Evolutionary conservation across 441 rosid genomes (phyloP), one percentile per base, ranked within the genome.

Genomic region (Aquilaria agallochum): DNA sequence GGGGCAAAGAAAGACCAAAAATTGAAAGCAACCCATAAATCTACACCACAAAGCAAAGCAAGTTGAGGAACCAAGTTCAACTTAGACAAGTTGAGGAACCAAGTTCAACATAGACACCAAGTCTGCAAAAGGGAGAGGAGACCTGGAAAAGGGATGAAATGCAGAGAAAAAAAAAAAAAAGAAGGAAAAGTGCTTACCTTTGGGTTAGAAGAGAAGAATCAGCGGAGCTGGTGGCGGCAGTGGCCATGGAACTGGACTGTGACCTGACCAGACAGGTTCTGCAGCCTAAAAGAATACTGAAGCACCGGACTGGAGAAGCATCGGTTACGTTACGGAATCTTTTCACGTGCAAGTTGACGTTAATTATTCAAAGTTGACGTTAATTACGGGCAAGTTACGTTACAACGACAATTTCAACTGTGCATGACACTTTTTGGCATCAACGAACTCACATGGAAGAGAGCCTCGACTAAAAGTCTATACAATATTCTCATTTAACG

Each of bases 121-220:
- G 14, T 55, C 46, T 10, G 33, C 15, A 55, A 33, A n/a, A 7
- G 14, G 14, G 4, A 11, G 31, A 56, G 10, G 20, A 40, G 10
- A 40, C 47, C 60, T 32, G 32, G 12, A 40, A 58, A 58, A 58
- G 33, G 62, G 33, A 8, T 5, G 32, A 15, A 50, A 40, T 47
- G 11, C 50, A 49, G 51, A 5, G 31, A 56, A 4, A 13, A 30
- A 27, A 31, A 5, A 15, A 11, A 5, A 62, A 48, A 47, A 70
- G 50, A n/a, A 12, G 3, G 65, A 47, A 49, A 6, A 6, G n/a
- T 1, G 34, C 30, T 50, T 70, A 70, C 82, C 86, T 74, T 45
- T 68, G 81, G 52, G 59, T 52, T 44, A 75, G 27, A 36, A 70
- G 60, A 5, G 76, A 12, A 11, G 78, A 68, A 31, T 30, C 73